Conservation (phyloP, 2,329 filamentous ascomycete genomes). For the Penicillium hordei region DNA sequence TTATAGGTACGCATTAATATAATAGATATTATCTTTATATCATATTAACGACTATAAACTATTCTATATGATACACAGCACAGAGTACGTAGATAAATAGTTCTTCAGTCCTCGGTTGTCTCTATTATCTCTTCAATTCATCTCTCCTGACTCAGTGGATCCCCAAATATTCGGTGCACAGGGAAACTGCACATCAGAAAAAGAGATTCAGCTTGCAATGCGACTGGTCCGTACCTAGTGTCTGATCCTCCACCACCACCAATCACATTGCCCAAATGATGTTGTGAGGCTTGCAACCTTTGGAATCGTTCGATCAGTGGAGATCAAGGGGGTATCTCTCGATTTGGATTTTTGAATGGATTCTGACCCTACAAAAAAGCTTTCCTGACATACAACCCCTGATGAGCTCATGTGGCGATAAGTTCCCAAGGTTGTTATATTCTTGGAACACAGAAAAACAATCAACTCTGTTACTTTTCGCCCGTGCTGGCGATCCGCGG, state of each 20-base stretch:
- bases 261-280: slow-evolving; percentile 3
- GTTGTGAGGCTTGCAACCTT: not conserved
- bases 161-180: not conserved
- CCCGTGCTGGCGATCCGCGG: slow-evolving; percentile 10
- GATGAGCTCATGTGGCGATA: not conserved
- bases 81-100: too few species aligned
- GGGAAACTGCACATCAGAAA: slow-evolving; percentile 2
- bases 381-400: not conserved
- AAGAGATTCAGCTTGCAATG: slow-evolving; percentile 1
- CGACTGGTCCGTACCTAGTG: slow-evolving; percentile 4
- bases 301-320: slow-evolving; percentile 2
- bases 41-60: not conserved
- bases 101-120: too few species aligned
- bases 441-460: not conserved
- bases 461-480: not conserved
- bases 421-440: not conserved
- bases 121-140: not conserved
- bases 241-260: not conserved
- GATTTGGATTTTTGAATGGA: not conserved
- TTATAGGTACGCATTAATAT: too few species aligned
- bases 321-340: not conserved
- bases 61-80: not conserved
- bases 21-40: too few species aligned
- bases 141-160: not conserved
- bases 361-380: not conserved